A percentile compares a stretch with the other conserved stretches of the same genome.
Evolutionary conservation across 371 early-diverging fungal species (phyloP).

Genomic region (Zychaea mexicana): DNA sequence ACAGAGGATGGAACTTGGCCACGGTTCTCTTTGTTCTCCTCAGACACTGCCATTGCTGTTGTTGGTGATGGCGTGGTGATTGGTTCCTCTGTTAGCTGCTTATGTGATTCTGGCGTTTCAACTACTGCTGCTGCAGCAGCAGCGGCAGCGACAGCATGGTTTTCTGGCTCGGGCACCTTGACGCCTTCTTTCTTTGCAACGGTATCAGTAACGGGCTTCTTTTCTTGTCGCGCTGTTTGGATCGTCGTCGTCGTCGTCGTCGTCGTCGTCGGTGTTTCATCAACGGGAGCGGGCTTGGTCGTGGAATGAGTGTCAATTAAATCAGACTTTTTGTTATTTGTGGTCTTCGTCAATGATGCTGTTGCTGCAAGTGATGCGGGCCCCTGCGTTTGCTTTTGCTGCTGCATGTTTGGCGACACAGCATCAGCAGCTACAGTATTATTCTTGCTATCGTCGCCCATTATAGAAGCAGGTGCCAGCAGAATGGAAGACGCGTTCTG

Average conservation of each 20-base stretch:
- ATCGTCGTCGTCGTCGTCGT: background rate
- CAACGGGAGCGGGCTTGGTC: background rate
- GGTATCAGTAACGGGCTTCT: background rate
- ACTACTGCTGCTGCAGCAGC: background rate
- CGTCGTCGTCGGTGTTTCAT: background rate
- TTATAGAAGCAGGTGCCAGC: background rate
- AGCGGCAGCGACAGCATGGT: too few species aligned
- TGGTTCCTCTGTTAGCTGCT: background rate
- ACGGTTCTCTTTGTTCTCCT: background rate
- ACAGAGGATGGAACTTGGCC: too few species aligned
- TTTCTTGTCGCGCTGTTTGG: background rate
- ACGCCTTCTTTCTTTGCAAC: too few species aligned
- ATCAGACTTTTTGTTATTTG: background rate
- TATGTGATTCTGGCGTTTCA: background rate
- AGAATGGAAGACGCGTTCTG: background rate
- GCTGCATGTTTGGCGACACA: background rate
- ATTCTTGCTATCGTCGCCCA: background rate
- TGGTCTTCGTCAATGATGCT: background rate
- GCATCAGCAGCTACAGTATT: background rate
- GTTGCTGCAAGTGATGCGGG: background rate
- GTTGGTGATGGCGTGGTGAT: background rate
- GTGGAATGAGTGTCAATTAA: background rate
- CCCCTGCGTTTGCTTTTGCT: constrained; percentile 1
- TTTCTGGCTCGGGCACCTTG: too few species aligned
- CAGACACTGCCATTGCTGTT: background rate